Percentiles rank a stretch among this genome's conserved stretches.
Evolutionary conservation across 2,329 filamentous ascomycete genomes (phyloP).

Genomic region (Dendrostoma leiphaemia): DNA sequence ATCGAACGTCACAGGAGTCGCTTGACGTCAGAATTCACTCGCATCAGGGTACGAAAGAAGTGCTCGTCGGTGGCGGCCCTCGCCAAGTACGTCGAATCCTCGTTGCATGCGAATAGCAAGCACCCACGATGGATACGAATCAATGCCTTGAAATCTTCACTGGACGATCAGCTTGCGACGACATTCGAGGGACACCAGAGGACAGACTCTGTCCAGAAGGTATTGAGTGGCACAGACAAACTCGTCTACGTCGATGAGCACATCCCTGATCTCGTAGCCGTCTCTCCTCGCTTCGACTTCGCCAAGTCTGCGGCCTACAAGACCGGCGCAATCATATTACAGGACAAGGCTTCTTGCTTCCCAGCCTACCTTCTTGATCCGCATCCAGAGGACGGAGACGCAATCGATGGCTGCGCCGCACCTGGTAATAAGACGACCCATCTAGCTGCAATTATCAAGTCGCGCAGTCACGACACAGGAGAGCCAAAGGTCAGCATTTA

Average conservation of each 20-base stretch:
- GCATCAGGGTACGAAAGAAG: conserved; percentile 70
- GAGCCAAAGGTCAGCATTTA: conserved; percentile 50
- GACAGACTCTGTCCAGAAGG: conserved; percentile 54
- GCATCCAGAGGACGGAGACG: conserved; percentile 63
- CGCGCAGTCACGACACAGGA: conserved; percentile 33
- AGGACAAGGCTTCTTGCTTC: conserved; percentile 97
- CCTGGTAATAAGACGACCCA: conserved; percentile 98
- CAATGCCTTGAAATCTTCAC: conserved; percentile 71
- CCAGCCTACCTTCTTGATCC: conserved; percentile 84
- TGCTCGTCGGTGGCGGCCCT: conserved; percentile 68
- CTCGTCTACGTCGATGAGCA: conserved; percentile 72
- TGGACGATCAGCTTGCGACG: conserved; percentile 69
- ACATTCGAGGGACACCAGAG: conserved; percentile 67
- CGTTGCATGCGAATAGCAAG: conserved; percentile 47
- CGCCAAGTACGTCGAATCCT: conserved; percentile 53
- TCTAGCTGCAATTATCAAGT: conserved; percentile 69
- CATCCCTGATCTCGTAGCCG: conserved; percentile 78
- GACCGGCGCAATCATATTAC: conserved; percentile 77
- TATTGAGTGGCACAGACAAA: conserved; percentile 47
- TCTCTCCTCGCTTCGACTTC: conserved; percentile 70
- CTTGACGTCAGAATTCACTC: conserved; percentile 78
- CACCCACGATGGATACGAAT: conserved; percentile 92
- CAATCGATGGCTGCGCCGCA: conserved; percentile 91
- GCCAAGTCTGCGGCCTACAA: conserved; percentile 72
- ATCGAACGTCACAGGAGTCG: conserved; percentile 81